Base-by-base conservation (phyloP, 2,329 filamentous ascomycete species). In the Leptographium lundbergii region DNA sequence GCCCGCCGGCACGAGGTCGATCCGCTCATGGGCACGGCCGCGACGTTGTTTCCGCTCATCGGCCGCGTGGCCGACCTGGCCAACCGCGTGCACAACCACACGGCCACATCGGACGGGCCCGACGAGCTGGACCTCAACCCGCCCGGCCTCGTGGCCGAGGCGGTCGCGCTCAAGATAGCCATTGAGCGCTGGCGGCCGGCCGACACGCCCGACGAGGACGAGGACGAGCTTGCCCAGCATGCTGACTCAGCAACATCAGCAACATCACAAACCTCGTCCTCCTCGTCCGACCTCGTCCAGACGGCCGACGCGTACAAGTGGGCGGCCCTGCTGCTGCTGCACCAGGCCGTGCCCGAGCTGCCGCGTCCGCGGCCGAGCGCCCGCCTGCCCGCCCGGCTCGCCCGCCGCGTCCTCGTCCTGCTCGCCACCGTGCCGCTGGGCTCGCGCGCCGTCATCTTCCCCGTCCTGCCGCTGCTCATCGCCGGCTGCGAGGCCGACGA, bases 241-340 rank as follows among this genome's bases (percentile, higher is more conserved):
- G 22, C 14, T 13, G 25, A 34, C 7, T 19, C 22, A 11, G 45
- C 27, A 6, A 19, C 29, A 1, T 17, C 13, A 9, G n/a, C n/a
- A n/a, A n/a, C n/a, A n/a, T n/a, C n/a, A n/a, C n/a, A n/a, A n/a
- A 7, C 36, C 19, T 9, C 57, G 9, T n/a, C 50, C 24, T 22
- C 32, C 6, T 17, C 54, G 3, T 53, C 48, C 6, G 58, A 59
- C 29, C 48, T 59, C 13, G 22, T 36, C 3, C 58, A 59, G 54
- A 59, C 58, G 1, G 48, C 58, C 14, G 56, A 59, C 9, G 58
- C 58, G 3, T 59, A 59, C 47, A 59, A 59, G 14, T 59, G 58
- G 58, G 54, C 58, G 1, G 36, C 50, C 1, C 17, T 59, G 14
- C 39, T 59, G 6, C 58, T 59, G 4, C 54, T 59, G 6, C 11